phyloP scores from a whole-genome alignment of 2,329 filamentous ascomycete species.

The Curvularia hawaiiensis region DNA sequence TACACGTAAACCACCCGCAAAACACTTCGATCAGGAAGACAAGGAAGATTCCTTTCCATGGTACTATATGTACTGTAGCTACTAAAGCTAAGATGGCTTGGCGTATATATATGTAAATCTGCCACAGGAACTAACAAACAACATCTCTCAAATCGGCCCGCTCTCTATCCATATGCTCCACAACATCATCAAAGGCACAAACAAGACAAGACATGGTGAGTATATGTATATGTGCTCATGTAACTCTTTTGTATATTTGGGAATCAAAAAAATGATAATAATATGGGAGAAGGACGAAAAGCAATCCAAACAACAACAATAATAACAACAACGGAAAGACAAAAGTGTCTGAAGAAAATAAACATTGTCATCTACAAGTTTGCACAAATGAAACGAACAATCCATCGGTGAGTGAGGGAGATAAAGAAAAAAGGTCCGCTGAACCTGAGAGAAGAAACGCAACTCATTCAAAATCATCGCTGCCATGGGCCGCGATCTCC shows the following conservation, averaged over 20 bases:
- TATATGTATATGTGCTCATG: not conserved
- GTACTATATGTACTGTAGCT: not conserved
- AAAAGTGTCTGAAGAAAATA: not conserved
- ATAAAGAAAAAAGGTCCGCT: not conserved
- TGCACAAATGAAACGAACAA: not conserved
- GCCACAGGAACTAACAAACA: not conserved
- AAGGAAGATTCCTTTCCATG: not conserved
- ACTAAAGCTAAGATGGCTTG: not conserved
- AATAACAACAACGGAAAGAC: not conserved
- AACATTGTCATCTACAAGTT: not conserved
- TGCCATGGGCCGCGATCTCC: slow-evolving; percentile 26
- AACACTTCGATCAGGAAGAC: not conserved
- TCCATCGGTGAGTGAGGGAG: not conserved
- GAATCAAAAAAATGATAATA: not conserved
- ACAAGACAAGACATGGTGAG: not conserved
- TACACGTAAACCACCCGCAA: no score
- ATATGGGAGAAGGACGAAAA: not conserved
- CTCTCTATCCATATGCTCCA: not conserved
- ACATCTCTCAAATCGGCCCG: not conserved
- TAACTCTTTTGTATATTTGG: not conserved
- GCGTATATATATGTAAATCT: not conserved
- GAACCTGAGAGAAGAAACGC: not conserved
- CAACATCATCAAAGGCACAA: not conserved
- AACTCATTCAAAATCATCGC: slow-evolving; percentile 3
- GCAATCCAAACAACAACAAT: not conserved